A percentile compares a stretch with the other conserved stretches of the same genome.
These are phyloP conservation scores for Tricladium varicosporioides DNA, from an alignment of 2,329 filamentous ascomycete genomes.

Conservation along the genomic window DNA sequence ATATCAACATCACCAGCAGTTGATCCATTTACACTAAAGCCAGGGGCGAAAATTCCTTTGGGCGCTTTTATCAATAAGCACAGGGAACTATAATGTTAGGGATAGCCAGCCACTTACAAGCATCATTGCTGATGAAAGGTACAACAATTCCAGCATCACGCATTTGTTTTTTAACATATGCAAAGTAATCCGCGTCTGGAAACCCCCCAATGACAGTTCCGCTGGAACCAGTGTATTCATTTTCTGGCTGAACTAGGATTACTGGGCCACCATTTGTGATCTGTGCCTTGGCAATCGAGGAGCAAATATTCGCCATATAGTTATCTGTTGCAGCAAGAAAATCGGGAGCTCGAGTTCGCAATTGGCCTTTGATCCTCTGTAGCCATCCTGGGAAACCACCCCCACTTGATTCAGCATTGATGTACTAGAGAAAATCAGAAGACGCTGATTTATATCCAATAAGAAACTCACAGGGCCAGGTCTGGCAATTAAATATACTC, in stretches of 20 bases:
- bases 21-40: constrained; percentile 27
- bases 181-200: constrained; percentile 67
- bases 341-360: constrained; percentile 60
- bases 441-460: not conserved
- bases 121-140: constrained; percentile 75
- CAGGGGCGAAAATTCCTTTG: constrained; percentile 31
- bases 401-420: constrained; percentile 74
- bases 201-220: constrained; percentile 49
- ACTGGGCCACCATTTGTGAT: constrained; percentile 82
- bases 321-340: constrained; percentile 67
- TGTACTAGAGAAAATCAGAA: constrained; percentile 49
- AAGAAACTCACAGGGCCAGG: constrained; percentile 29
- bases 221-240: constrained; percentile 65
- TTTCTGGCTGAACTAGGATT: constrained; percentile 78
- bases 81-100: not conserved
- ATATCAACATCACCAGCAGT: constrained; percentile 32
- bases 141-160: constrained; percentile 68
- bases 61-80: not conserved
- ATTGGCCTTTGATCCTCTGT: constrained; percentile 60
- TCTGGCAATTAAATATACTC: constrained; percentile 71
- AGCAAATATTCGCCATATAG: constrained; percentile 54
- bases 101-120: constrained; percentile 32
- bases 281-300: constrained; percentile 69
- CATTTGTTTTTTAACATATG: constrained; percentile 67
- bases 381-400: constrained; percentile 83